Percentiles rank a stretch among this genome's conserved stretches.
These are phyloP conservation scores for Hyphopichia burtonii DNA, from an alignment of 1,139 yeast species.

Conservation along the genomic window DNA sequence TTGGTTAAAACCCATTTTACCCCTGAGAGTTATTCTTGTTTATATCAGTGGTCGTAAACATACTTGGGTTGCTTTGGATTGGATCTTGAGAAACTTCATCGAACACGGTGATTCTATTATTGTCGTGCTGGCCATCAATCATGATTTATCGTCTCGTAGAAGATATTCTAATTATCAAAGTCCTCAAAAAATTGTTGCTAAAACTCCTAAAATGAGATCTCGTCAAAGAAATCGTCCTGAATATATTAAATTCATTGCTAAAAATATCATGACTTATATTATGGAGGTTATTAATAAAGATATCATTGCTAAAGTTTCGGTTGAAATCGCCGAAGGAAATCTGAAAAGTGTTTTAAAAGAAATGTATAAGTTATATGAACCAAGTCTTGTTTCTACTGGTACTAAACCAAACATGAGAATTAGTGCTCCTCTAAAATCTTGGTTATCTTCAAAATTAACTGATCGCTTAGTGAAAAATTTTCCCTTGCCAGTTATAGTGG, in stretches of 20 bases:
- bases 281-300: constrained; percentile 48
- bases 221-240: constrained; percentile 36
- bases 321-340: constrained; percentile 63
- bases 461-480: constrained; percentile 63
- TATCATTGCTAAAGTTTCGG: constrained; percentile 53
- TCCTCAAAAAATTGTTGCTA: constrained; percentile 16
- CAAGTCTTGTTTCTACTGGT: constrained; percentile 63
- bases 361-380: constrained; percentile 62
- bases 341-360: constrained; percentile 59
- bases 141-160: constrained; percentile 1
- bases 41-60: constrained; percentile 70
- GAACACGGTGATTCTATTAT: constrained; percentile 66
- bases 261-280: constrained; percentile 47
- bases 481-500: constrained; percentile 68
- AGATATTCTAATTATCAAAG: background rate
- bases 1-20: constrained; percentile 37
- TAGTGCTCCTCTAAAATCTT: constrained; percentile 55
- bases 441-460: constrained; percentile 60
- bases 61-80: constrained; percentile 80
- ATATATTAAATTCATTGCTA: constrained; percentile 31
- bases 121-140: constrained; percentile 45
- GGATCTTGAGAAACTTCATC: constrained; percentile 52
- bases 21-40: constrained; percentile 56
- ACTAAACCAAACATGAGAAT: constrained; percentile 49
- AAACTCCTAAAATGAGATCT: constrained; percentile 31